phyloP scores from a whole-genome alignment of 768 basidiomycete species.

The Psilocybe azurescens region DNA sequence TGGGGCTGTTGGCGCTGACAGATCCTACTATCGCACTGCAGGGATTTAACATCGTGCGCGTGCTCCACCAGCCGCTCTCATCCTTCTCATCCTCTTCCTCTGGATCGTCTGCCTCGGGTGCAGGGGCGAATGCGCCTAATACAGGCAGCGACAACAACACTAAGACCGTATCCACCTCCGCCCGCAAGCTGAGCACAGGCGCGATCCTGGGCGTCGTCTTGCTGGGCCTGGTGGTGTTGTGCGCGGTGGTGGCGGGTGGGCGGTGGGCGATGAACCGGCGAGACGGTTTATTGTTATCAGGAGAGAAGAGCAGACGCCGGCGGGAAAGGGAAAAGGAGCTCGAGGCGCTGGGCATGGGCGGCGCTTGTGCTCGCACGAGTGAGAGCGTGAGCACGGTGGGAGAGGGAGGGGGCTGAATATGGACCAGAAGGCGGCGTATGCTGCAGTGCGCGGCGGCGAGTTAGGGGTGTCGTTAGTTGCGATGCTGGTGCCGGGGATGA shows the following conservation, averaged over 20 bases:
- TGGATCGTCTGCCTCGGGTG: conserved; percentile 2
- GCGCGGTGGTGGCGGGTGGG: conserved; percentile 56
- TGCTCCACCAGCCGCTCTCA: conserved; percentile 62
- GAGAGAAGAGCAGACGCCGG: conserved; percentile 34
- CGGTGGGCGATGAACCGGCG: conserved; percentile 48
- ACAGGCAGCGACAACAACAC: conserved; percentile 17
- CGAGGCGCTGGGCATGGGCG: neutral
- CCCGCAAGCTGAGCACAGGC: conserved; percentile 56
- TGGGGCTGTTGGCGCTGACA: conserved; percentile 70
- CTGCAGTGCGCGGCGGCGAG: too few relatives aligned
- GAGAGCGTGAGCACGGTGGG: too few relatives aligned
- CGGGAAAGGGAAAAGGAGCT: conserved; percentile 17
- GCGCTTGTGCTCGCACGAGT: too few relatives aligned
- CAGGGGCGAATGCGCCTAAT: conserved; percentile 1
- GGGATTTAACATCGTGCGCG: conserved; percentile 74
- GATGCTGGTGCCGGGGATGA: too few relatives aligned
- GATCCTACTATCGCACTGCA: conserved; percentile 62
- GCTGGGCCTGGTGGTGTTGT: conserved; percentile 43
- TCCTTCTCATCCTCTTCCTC: conserved; percentile 18
- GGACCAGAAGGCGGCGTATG: too few relatives aligned
- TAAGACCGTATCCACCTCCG: conserved; percentile 19
- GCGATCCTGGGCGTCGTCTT: conserved; percentile 67
- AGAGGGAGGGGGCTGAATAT: neutral
- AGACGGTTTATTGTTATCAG: conserved; percentile 19
- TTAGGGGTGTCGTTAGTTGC: too few relatives aligned